These are phyloP conservation scores for Erysiphe pulchra DNA, from an alignment of 2,329 filamentous ascomycete genomes.

Conservation along the genomic window DNA sequence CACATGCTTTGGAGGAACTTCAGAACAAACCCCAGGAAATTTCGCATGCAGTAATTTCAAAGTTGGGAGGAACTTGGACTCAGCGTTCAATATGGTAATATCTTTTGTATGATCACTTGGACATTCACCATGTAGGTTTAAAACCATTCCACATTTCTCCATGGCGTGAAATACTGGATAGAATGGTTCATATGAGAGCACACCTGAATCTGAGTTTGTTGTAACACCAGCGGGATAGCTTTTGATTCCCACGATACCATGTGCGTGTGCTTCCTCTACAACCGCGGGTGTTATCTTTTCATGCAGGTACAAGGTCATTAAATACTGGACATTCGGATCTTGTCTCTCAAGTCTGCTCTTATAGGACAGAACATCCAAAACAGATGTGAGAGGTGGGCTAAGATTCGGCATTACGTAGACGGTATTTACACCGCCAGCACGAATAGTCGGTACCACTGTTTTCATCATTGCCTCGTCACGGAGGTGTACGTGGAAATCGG, in stretches of 20 bases:
- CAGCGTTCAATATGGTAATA: conserved; percentile 38
- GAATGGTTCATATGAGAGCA: conserved; percentile 42
- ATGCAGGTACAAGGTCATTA: conserved; percentile 39
- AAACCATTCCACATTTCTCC: conserved; percentile 57
- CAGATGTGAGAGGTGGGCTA: conserved; percentile 33
- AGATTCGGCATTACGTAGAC: conserved; percentile 32
- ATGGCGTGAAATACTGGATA: conserved; percentile 70
- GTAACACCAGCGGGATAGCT: conserved; percentile 29
- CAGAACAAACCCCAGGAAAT: conserved; percentile 31
- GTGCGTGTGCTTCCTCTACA: conserved; percentile 8
- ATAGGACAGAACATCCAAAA: conserved; percentile 39
- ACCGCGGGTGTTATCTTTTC: conserved; percentile 9
- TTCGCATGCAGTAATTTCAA: conserved; percentile 43
- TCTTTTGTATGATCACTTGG: conserved; percentile 17
- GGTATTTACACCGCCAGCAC: conserved; percentile 33
- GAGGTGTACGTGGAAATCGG: conserved; percentile 39
- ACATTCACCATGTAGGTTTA: conserved; percentile 88
- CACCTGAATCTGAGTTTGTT: conserved; percentile 42
- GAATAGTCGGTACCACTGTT: conserved; percentile 25
- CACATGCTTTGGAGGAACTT: too few relatives aligned
- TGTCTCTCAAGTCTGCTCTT: conserved; percentile 31
- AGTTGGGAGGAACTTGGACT: conserved; percentile 58
- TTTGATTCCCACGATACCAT: conserved; percentile 11
- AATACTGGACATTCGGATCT: conserved; percentile 35
- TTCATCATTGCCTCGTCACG: conserved; percentile 41